Conservation (phyloP, 2,329 filamentous ascomycete species). For the Pyrenophora graminea region DNA sequence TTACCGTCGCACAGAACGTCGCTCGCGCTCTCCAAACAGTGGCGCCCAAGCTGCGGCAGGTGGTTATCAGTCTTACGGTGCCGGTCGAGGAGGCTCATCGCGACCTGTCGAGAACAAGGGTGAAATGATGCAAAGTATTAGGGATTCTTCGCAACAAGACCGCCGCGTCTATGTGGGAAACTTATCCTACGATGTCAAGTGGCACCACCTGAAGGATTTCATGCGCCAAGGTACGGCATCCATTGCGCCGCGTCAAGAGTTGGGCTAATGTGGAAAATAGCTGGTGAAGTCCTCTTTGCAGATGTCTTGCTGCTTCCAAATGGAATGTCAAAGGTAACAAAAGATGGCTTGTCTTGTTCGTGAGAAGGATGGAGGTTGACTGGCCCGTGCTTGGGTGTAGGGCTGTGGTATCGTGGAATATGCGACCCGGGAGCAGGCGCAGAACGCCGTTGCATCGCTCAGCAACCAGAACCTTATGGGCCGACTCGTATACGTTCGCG, state of each 20-base stretch:
- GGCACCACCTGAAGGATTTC: slow-evolving; percentile 99
- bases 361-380: slow-evolving; percentile 96
- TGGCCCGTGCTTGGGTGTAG: slow-evolving; percentile 92
- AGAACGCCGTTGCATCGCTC: slow-evolving; percentile 93
- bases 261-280: slow-evolving; percentile 59
- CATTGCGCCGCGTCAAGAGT: slow-evolving; percentile 18
- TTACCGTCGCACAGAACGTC: slow-evolving; percentile 52
- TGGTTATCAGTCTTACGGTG: slow-evolving; percentile 63
- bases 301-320: slow-evolving; percentile 99
- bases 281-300: slow-evolving; percentile 98
- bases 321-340: slow-evolving; percentile 99
- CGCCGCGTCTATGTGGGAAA: slow-evolving; percentile 99
- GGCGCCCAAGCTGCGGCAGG: slow-evolving; percentile 70
- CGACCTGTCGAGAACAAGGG: slow-evolving; percentile 88
- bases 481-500: slow-evolving; percentile 95
- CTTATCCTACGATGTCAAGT: slow-evolving; percentile 99
- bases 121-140: slow-evolving; percentile 93
- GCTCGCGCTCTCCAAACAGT: slow-evolving; percentile 85
- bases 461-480: slow-evolving; percentile 99
- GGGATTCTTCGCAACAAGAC: slow-evolving; percentile 96
- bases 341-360: slow-evolving; percentile 77
- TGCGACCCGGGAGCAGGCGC: slow-evolving; percentile 98
- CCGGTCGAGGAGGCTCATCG: slow-evolving; percentile 55
- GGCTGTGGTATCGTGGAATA: slow-evolving; percentile 99
- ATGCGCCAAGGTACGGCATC: slow-evolving; percentile 91